These are phyloP conservation scores for Zygnema cylindricum DNA, from an alignment of 139 green algal species.

Conservation along the genomic window DNA sequence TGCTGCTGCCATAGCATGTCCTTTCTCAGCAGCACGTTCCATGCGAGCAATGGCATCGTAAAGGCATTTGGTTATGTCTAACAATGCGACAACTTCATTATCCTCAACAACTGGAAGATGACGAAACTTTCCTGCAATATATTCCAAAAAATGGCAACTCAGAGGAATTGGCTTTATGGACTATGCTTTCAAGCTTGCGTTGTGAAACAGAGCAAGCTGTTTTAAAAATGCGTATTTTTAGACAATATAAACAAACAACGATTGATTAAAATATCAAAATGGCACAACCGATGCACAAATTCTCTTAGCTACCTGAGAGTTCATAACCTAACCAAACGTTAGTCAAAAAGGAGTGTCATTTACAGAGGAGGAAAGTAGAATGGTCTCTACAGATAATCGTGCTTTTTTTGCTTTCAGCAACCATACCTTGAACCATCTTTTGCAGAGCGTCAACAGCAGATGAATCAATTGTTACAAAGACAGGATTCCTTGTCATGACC, in stretches of 20 bases:
- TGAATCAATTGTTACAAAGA: slow-evolving; percentile 48
- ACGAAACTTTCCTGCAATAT: slow-evolving; percentile 56
- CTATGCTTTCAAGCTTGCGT: too few relatives aligned
- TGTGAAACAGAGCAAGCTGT: too few relatives aligned
- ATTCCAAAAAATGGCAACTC: background rate
- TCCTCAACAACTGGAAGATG: slow-evolving; percentile 64
- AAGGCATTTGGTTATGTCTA: slow-evolving; percentile 64
- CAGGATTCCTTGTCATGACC: slow-evolving; percentile 55
- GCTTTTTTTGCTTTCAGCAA: slow-evolving; percentile 1
- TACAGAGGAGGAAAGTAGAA: too few relatives aligned
- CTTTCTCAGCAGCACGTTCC: slow-evolving; percentile 60
- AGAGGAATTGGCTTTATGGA: too few relatives aligned
- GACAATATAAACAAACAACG: too few relatives aligned
- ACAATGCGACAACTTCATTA: slow-evolving; percentile 48
- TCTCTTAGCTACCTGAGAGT: too few relatives aligned
- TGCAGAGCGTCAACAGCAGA: slow-evolving; percentile 57
- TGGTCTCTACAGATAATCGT: too few relatives aligned
- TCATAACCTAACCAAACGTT: too few relatives aligned
- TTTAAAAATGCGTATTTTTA: too few relatives aligned
- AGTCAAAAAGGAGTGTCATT: too few relatives aligned
- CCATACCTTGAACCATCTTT: slow-evolving; percentile 60
- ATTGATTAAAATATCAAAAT: too few relatives aligned
- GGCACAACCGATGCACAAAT: too few relatives aligned
- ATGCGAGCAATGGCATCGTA: slow-evolving; percentile 62
- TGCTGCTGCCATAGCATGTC: slow-evolving; percentile 44